These are phyloP conservation scores for Pythium graminicola DNA, from an alignment of 352 stramenopile genomes.

Conservation along the genomic window DNA sequence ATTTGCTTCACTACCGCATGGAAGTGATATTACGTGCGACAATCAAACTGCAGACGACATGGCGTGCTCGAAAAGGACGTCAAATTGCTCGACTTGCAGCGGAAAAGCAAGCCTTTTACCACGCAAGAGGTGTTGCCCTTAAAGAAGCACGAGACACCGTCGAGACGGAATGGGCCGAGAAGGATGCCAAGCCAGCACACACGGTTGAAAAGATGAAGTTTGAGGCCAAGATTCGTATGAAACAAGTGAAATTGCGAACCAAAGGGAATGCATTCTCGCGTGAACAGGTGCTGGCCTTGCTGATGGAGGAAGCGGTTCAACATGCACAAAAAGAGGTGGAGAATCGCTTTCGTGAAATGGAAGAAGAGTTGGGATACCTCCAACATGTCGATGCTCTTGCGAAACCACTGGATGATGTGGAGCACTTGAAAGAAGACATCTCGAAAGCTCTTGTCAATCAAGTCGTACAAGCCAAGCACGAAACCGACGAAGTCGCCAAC, in stretches of 20 bases:
- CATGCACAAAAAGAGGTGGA: constrained; percentile 70
- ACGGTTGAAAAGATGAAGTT: constrained; percentile 91
- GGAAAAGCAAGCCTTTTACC: constrained; percentile 88
- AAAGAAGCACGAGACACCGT: constrained; percentile 47
- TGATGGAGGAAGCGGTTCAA: constrained; percentile 83
- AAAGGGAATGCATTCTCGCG: constrained; percentile 73
- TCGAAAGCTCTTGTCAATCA: constrained; percentile 54
- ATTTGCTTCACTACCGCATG: constrained; percentile 73
- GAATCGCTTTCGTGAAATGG: constrained; percentile 82
- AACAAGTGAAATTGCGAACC: constrained; percentile 86
- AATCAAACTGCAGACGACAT: constrained; percentile 79
- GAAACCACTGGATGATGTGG: constrained; percentile 40
- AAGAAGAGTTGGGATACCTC: constrained; percentile 74
- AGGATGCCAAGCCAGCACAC: constrained; percentile 61
- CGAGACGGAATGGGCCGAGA: constrained; percentile 65
- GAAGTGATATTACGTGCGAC: constrained; percentile 61
- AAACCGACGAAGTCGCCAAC: constrained; percentile 29
- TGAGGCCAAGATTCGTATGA: constrained; percentile 90
- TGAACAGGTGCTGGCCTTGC: constrained; percentile 70
- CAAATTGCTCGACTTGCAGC: constrained; percentile 59
- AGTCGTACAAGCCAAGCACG: constrained; percentile 53
- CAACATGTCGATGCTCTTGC: constrained; percentile 35
- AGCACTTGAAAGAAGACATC: constrained; percentile 57
- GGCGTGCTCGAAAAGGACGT: constrained; percentile 66
- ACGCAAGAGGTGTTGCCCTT: constrained; percentile 73